phyloP scores from a whole-genome alignment of 345 rosid species.

The Microcos paniculata region DNA sequence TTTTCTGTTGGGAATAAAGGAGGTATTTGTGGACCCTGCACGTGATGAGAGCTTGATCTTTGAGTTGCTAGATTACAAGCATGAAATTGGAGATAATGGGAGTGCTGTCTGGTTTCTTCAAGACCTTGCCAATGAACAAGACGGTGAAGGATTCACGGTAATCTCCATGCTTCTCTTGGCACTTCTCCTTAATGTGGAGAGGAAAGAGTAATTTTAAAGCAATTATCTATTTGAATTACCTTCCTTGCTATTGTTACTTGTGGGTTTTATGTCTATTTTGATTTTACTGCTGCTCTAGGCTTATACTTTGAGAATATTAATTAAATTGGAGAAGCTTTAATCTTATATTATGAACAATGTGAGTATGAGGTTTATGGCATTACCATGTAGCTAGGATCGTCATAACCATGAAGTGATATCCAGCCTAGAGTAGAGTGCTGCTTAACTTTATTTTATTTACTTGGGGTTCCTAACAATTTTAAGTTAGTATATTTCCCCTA shows the following conservation, averaged over 20 bases:
- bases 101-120: slow-evolving; percentile 79
- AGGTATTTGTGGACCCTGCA: slow-evolving; percentile 73
- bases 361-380: slow-evolving; percentile 1
- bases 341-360: background rate
- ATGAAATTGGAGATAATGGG: slow-evolving; percentile 53
- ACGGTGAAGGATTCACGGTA: slow-evolving; percentile 73
- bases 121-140: slow-evolving; percentile 70
- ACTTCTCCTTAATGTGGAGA: background rate
- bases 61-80: slow-evolving; percentile 75
- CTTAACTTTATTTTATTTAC: too few relatives aligned
- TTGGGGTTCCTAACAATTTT: background rate
- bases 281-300: background rate
- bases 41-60: slow-evolving; percentile 86
- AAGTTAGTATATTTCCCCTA: background rate
- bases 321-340: background rate
- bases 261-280: background rate
- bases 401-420: too few relatives aligned
- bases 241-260: background rate
- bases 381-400: too few relatives aligned
- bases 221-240: background rate
- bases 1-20: slow-evolving; percentile 50
- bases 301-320: background rate
- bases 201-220: background rate
- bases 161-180: background rate
- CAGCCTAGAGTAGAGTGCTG: too few relatives aligned